Conservation (phyloP, 2,329 filamentous ascomycete genomes). For the Xylariales sp. region DNA sequence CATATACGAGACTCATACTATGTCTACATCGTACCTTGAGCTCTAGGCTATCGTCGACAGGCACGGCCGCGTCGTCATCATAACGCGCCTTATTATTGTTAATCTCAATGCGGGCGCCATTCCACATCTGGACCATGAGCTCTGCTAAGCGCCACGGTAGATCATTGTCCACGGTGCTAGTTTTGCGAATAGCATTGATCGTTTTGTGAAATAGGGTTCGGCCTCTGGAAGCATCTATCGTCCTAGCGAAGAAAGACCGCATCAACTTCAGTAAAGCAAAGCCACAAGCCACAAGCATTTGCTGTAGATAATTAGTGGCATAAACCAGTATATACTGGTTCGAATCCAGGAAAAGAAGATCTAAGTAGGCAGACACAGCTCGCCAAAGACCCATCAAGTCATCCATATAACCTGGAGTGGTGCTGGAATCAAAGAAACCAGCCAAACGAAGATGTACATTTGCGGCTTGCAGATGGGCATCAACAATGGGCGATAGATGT, state of each 20-base stretch:
- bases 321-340: constrained; percentile 71
- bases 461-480: constrained; percentile 77
- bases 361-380: constrained; percentile 76
- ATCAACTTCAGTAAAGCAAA: constrained; percentile 83
- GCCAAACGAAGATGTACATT: constrained; percentile 80
- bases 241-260: constrained; percentile 78
- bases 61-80: constrained; percentile 61
- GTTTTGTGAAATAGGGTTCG: constrained; percentile 77
- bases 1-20: constrained; percentile 87
- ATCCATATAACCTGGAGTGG: constrained; percentile 76
- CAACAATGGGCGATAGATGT: constrained; percentile 67
- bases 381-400: constrained; percentile 82
- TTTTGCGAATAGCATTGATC: constrained; percentile 75
- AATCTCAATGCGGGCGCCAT: constrained; percentile 69
- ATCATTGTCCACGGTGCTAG: constrained; percentile 82
- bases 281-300: constrained; percentile 85
- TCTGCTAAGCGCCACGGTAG: constrained; percentile 83
- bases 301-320: constrained; percentile 81
- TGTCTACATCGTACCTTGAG: constrained; percentile 85
- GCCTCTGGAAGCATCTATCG: constrained; percentile 76
- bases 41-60: constrained; percentile 77
- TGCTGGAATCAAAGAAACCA: constrained; percentile 83
- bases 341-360: constrained; percentile 68
- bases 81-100: constrained; percentile 59
- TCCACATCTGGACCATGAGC: constrained; percentile 90